Base-by-base conservation (phyloP, 352 stramenopile genomes). In the Thraustotheca clavata region DNA sequence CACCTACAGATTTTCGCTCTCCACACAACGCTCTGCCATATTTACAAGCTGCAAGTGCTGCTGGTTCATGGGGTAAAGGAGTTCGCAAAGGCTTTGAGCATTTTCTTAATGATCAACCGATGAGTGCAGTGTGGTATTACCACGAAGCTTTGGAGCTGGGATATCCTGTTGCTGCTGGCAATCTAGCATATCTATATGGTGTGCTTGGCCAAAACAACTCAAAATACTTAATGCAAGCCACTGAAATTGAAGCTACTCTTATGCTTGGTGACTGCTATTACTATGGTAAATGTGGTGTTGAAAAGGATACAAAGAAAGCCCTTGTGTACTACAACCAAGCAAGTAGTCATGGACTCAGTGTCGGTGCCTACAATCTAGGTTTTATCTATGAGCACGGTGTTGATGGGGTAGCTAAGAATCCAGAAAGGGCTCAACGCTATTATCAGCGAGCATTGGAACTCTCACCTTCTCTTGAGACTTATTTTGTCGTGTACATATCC, bases 221-320 rank as follows among this genome's bases (percentile, higher is more conserved):
- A 9, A 46, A 67, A 16, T 85, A 79, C 50, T 68, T 93, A 20
- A 18, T 69, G 0, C 50, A 68, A 27, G 68, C 82, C 12, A 71
- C 60, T 14, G 43, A 93, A 60, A 75, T 69, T 50, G 77, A 93
- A 59, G 72, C 74, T 16, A 67, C 88, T 1, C 71, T 91, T 18
- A 78, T 79, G 16, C 81, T 93, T 6, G 84, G 84, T 46, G 84
- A 93, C 59, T 88, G 75, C 40, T 71, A 89, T 49, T 93, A 85
- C 60, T 89, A 91, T 57, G 82, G 82, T 6, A 60, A 79, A 40
- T 79, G 70, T 4, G 76, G 76, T 0, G 36, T 93, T 12, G 39
- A 14, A 0, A 59, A 48, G 22, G 66, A 83, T 48, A 33, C 68
- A 6, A 60, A 60, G 6, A 60, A 72, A 34, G 84, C 82, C 2